These are phyloP conservation scores for Aspergillus sp. DNA, from an alignment of 2,329 filamentous ascomycete genomes.

Conservation along the genomic window DNA sequence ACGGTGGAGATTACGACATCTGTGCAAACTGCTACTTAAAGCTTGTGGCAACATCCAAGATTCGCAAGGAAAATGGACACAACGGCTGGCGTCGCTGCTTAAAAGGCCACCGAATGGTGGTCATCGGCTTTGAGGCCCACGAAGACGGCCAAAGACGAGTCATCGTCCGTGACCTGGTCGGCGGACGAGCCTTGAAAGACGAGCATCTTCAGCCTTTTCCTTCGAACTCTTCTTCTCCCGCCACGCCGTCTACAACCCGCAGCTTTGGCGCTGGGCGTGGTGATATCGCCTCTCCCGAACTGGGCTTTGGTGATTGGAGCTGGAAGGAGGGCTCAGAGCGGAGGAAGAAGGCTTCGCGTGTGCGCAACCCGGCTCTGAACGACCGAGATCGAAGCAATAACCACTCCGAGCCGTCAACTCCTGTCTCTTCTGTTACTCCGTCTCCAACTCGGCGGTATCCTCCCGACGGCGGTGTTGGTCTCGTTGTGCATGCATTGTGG, in stretches of 20 bases:
- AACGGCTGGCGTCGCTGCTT: constrained; percentile 82
- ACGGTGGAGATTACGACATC: constrained; percentile 81
- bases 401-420: constrained; percentile 38
- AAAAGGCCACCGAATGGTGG: constrained; percentile 77
- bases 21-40: constrained; percentile 75
- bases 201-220: constrained; percentile 45
- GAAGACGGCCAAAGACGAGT: constrained; percentile 66
- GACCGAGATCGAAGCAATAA: constrained; percentile 8
- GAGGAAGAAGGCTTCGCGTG: constrained; percentile 37
- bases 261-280: not conserved
- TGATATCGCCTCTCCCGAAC: constrained; percentile 26
- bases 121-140: constrained; percentile 72
- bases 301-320: constrained; percentile 38
- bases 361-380: constrained; percentile 17
- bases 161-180: constrained; percentile 71
- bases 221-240: constrained; percentile 17
- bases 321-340: constrained; percentile 43
- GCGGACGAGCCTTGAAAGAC: constrained; percentile 68
- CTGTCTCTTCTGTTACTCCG: constrained; percentile 55
- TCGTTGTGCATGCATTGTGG: constrained; percentile 66
- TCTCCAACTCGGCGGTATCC: constrained; percentile 54
- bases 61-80: constrained; percentile 73
- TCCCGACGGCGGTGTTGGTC: constrained; percentile 71
- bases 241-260: not conserved
- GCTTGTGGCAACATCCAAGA: constrained; percentile 61